These are phyloP conservation scores for Solanum lycopersicoides DNA, from an alignment of 257 asterid species.

Conservation along the genomic window DNA sequence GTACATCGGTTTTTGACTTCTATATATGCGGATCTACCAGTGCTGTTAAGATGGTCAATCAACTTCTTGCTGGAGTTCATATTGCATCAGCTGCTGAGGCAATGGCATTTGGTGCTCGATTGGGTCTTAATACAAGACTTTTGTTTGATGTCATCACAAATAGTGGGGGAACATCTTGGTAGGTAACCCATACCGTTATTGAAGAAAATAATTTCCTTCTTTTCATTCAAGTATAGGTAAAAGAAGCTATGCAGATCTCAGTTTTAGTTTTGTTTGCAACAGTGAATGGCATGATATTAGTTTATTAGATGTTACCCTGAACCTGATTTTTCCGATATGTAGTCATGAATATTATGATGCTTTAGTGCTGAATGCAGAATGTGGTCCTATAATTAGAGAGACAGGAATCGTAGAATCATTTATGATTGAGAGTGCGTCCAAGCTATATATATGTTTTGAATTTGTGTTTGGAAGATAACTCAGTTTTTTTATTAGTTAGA, in stretches of 20 bases:
- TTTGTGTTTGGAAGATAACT: background rate
- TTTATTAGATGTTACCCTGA: background rate
- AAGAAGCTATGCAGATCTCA: background rate
- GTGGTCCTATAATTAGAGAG: background rate
- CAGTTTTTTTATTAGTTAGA: background rate
- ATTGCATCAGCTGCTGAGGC: slow-evolving; percentile 99
- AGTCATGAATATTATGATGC: background rate
- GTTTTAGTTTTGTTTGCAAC: background rate
- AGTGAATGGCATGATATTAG: background rate
- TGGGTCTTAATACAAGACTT: slow-evolving; percentile 74
- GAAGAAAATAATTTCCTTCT: background rate
- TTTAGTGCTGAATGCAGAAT: background rate
- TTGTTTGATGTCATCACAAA: slow-evolving; percentile 63
- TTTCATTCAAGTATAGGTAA: slow-evolving; percentile 4
- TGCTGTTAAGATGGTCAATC: slow-evolving; percentile 95
- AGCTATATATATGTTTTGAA: background rate
- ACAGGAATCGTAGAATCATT: background rate
- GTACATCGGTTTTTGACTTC: background rate
- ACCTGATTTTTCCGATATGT: background rate
- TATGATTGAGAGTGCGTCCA: background rate
- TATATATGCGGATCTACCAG: slow-evolving; percentile 17
- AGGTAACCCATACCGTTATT: background rate
- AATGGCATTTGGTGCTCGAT: slow-evolving; percentile 82
- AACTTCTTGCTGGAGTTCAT: slow-evolving; percentile 98
- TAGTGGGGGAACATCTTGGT: slow-evolving; percentile 95